phyloP scores from a whole-genome alignment of 2,329 filamentous ascomycete species.

The Fusarium sp. region DNA sequence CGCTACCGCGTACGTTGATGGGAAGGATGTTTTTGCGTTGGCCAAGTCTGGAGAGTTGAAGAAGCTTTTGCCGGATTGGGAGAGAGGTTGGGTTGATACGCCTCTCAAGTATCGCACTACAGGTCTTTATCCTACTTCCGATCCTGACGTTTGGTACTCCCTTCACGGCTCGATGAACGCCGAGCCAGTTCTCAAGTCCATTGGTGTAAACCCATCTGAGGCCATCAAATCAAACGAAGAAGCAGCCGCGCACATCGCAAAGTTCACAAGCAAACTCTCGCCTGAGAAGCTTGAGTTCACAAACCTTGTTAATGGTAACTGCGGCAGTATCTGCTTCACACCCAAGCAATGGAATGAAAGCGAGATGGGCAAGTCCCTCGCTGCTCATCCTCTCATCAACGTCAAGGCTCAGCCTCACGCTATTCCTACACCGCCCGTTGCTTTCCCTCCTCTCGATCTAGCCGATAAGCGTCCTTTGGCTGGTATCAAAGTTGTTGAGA shows the following conservation, averaged over 20 bases:
- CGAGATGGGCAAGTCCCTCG: constrained; percentile 22
- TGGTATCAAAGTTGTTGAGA: constrained; percentile 17
- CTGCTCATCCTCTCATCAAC: constrained; percentile 11
- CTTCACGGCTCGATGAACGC: constrained; percentile 63
- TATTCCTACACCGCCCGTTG: constrained; percentile 4
- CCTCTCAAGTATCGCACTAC: constrained; percentile 27
- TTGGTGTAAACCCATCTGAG: constrained; percentile 52
- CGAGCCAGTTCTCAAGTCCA: constrained; percentile 57
- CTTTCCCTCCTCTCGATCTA: not conserved
- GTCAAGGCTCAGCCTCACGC: constrained; percentile 10
- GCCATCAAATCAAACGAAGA: constrained; percentile 40
- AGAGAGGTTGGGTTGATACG: constrained; percentile 21
- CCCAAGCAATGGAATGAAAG: constrained; percentile 28
- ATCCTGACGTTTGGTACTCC: constrained; percentile 60
- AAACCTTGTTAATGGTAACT: constrained; percentile 13
- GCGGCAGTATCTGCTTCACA: constrained; percentile 11
- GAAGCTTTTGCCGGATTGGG: constrained; percentile 6
- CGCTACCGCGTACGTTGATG: constrained; percentile 14
- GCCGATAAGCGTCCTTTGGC: not conserved
- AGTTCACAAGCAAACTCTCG: constrained; percentile 40
- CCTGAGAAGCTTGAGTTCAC: constrained; percentile 19
- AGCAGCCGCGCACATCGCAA: constrained; percentile 38
- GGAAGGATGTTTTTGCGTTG: not conserved
- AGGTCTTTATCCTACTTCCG: constrained; percentile 61
- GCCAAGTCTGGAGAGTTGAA: constrained; percentile 1